Base-by-base conservation (phyloP, 768 basidiomycete species). In the Porpolomopsis calyptriformis region DNA sequence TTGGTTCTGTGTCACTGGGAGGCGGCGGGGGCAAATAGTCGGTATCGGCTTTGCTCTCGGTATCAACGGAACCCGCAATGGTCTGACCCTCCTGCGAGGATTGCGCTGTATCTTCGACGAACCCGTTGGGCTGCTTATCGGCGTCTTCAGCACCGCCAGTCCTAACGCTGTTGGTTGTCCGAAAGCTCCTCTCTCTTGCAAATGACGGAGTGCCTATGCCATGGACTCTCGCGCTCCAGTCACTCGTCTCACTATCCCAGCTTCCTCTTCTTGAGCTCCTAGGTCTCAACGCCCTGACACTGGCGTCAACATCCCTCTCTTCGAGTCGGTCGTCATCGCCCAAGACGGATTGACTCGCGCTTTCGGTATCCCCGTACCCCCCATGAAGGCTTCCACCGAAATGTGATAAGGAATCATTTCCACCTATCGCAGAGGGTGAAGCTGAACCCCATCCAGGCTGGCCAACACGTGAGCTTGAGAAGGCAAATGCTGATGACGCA, bases 191-290 rank as follows among this genome's bases (percentile, higher is more conserved):
- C 51, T 76, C 79, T 50, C 74, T 67, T 19, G 57, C 57, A 45
- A 72, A 57, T 1, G 71, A 71, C 1, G 74, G 64, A 4, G 72
- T 67, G 19, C 71, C 72, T 6, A 69, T 64, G 2, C 67, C 71
- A 16, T 60, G 63, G 24, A 84, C 63, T 50, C 73, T 68, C 4
- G 90, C 88, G 59, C 87, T 90, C 89, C 89, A 93, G 35, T 83
- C 74, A 53, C 86, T 91, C 20, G 77, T 82, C 57, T 84, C 85
- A 55, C 90, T 92, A 54, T 87, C 93, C 86, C 91, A 93, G 56
- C 90, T 93, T 0, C 85, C 85, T 55, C 88, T 71, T 55, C 90
- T 72, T 7, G 86, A 87, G 63, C 86, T 87, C 47, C 91, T 69
- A 1, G 88, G 87, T 49, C 91, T 68, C 54, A 96, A 66, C n/a